Base-by-base conservation (phyloP, 2,329 filamentous ascomycete genomes). In the Amesomyces nigricolor region DNA sequence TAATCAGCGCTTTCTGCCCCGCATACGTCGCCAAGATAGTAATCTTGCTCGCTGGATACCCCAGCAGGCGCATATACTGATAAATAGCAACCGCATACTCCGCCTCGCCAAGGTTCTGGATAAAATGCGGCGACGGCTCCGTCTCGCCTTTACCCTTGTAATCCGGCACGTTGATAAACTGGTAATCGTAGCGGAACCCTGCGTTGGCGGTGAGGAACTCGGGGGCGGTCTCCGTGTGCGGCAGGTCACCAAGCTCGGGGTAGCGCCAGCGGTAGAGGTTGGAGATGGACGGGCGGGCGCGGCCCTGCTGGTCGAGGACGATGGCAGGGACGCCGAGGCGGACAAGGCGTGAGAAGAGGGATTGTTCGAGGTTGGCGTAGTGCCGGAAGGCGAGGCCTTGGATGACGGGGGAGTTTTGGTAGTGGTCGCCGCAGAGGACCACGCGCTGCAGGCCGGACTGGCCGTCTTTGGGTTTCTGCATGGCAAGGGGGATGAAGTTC, bases 71-170 rank as follows among this genome's bases (percentile, higher is more conserved):
- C 94, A 99, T 97, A 70, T 97, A 99, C 73, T 96, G 91, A 73
- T 86, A 99, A 30, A 99, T 80, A 3, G 94, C 94, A 26, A 97
- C 94, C 2, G 91, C 88, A 68, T 97, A 99, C 72, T 99, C 95
- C 2, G 94, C 94, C 72, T 99, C 94, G 46, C 94, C 94, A 44
- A 97, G 74, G 66, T 99, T 99, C 70, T 97, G 92, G 53, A 97
- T 87, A 70, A 96, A 99, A 71, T 97, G 92, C 19, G 92, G 89
- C 22, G 87, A 88, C 0, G 94, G 94, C 68, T 96, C 91, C 48
- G 83, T 81, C 73, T 99, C 94, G 48, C 94, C 94, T 55, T 79
- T 79, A 37, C 89, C 91, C 71, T 95, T 95, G 75, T 96, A 99
- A 68, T 96, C 88, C 2, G 87, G 85, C 1, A 99, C 91, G 64